Conservation (phyloP, 345 rosid genomes). For the Sisymbrium irio region DNA sequence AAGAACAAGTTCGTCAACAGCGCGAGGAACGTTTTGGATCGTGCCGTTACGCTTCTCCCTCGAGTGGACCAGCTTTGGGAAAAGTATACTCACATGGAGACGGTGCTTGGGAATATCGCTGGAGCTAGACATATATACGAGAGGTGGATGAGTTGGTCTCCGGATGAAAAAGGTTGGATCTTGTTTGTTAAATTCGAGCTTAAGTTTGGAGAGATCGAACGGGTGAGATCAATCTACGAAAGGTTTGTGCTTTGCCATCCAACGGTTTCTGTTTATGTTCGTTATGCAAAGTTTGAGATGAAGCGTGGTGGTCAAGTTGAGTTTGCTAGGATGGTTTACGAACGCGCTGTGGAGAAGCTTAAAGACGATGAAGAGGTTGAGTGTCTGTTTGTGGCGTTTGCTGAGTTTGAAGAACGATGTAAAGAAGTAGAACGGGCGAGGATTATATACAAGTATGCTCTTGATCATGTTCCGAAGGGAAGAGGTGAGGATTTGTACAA, state of each 20-base stretch:
- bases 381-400: not conserved
- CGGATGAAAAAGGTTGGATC: not conserved
- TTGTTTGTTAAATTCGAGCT: not conserved
- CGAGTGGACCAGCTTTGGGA: slow-evolving; percentile 3
- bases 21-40: not conserved
- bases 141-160: slow-evolving; percentile 3
- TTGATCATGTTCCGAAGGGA: not conserved
- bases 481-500: not conserved
- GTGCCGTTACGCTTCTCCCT: not conserved
- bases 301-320: not conserved
- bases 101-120: not conserved
- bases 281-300: not conserved
- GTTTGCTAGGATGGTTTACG: not conserved
- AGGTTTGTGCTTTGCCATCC: slow-evolving; percentile 5
- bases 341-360: not conserved
- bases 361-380: not conserved
- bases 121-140: slow-evolving; percentile 2
- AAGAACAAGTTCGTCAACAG: slow-evolving; percentile 7
- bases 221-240: not conserved
- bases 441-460: not conserved
- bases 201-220: not conserved
- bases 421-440: not conserved
- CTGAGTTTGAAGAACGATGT: not conserved
- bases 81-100: not conserved
- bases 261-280: not conserved